A percentile compares a stretch with the other conserved stretches of the same genome.
Conservation (phyloP, 2,329 filamentous ascomycete genomes). For the Pestalotiopsis sp. region DNA sequence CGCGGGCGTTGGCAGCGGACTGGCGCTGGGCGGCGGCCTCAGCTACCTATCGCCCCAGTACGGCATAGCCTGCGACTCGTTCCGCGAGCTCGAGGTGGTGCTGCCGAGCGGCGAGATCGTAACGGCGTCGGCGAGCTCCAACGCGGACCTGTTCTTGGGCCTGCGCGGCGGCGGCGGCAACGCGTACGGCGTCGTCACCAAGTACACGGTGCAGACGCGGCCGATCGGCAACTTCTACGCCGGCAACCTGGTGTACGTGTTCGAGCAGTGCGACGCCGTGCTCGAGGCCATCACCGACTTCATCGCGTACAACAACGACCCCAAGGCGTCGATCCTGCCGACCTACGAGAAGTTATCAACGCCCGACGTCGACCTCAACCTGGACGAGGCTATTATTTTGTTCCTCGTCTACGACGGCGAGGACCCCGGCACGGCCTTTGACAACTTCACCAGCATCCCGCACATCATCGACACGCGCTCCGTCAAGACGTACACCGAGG, state of each 20-base stretch:
- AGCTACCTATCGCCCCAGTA: slow-evolving; percentile 29
- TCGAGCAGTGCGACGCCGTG: slow-evolving; percentile 27
- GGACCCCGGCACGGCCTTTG: slow-evolving; percentile 30
- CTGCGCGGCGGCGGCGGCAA: slow-evolving; percentile 28
- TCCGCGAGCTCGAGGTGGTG: slow-evolving; percentile 29
- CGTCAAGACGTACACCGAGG: slow-evolving; percentile 30
- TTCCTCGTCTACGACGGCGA: slow-evolving; percentile 37
- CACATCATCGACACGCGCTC: slow-evolving; percentile 28
- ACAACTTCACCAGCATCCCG: slow-evolving; percentile 33
- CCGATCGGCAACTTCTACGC: slow-evolving; percentile 27
- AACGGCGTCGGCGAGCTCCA: slow-evolving; percentile 18
- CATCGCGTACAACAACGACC: slow-evolving; percentile 32
- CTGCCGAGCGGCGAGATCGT: slow-evolving; percentile 26
- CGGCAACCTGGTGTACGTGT: slow-evolving; percentile 28
- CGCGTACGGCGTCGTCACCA: slow-evolving; percentile 26
- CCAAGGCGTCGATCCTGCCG: slow-evolving; percentile 34
- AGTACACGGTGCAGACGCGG: slow-evolving; percentile 26
- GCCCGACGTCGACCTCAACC: slow-evolving; percentile 27
- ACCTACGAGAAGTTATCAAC: slow-evolving; percentile 33
- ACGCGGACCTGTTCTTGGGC: slow-evolving; percentile 30
- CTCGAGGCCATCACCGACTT: slow-evolving; percentile 31
- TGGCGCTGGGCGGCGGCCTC: slow-evolving; percentile 27
- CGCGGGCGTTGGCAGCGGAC: slow-evolving; percentile 25
- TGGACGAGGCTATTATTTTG: slow-evolving; percentile 33
- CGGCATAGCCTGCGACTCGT: slow-evolving; percentile 28